A percentile compares a stretch with the other conserved stretches of the same genome.
These are phyloP conservation scores for Sporobolomyces roseus DNA, from an alignment of 768 basidiomycete species.

Conservation along the genomic window DNA sequence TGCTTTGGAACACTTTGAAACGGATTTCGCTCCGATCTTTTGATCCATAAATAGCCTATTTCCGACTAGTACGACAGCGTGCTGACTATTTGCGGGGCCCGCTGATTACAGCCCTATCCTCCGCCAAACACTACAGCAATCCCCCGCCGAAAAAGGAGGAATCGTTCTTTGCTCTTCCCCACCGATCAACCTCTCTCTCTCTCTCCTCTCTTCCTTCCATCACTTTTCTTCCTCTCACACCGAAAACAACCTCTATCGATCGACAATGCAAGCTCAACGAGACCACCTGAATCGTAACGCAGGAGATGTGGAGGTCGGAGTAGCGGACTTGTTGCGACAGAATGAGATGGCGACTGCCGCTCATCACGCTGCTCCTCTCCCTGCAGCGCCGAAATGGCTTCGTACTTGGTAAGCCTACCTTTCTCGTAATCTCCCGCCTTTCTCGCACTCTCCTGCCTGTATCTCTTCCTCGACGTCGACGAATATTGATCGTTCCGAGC, in stretches of 20 bases:
- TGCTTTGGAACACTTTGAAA: too few relatives aligned
- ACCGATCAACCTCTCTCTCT: not conserved
- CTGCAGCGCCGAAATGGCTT: slow-evolving; percentile 8
- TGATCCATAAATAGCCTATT: too few relatives aligned
- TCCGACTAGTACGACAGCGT: too few relatives aligned
- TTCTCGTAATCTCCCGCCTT: too few relatives aligned
- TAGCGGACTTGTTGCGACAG: not conserved
- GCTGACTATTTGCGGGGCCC: slow-evolving; percentile 12
- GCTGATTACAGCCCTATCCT: not conserved
- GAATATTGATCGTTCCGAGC: too few relatives aligned
- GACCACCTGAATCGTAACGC: slow-evolving; percentile 30
- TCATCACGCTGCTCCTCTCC: not conserved
- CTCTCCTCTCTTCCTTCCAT: not conserved
- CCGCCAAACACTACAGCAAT: not conserved
- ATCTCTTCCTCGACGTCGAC: slow-evolving; percentile 15
- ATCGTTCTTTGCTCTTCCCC: not conserved
- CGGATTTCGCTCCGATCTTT: too few relatives aligned
- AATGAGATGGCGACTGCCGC: not conserved
- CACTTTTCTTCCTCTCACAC: too few relatives aligned
- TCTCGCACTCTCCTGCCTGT: slow-evolving; percentile 12
- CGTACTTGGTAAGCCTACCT: slow-evolving; percentile 18
- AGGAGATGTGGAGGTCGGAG: slow-evolving; percentile 37
- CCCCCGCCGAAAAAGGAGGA: not conserved
- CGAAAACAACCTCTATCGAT: not conserved
- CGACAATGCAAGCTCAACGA: slow-evolving; percentile 31